phyloP scores from a whole-genome alignment of 192 early-diverging fungal genomes.

The Backusella macrospora region DNA sequence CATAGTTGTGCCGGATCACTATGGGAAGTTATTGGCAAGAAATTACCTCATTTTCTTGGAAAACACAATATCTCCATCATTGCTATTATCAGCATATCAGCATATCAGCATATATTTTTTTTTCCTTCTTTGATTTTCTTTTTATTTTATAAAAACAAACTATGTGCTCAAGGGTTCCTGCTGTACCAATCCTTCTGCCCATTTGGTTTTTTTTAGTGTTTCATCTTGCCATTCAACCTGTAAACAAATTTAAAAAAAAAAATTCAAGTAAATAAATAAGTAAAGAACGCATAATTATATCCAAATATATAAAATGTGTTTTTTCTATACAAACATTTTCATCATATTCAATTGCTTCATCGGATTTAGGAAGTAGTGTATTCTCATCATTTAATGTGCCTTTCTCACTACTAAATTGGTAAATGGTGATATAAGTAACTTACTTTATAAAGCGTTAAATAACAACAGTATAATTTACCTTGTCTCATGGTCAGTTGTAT shows the following conservation, averaged over 20 bases:
- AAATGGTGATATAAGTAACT: background rate
- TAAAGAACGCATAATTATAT: background rate
- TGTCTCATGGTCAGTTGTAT: constrained; percentile 45
- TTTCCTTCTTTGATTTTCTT: background rate
- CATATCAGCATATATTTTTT: no score
- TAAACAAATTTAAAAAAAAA: background rate
- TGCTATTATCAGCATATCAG: background rate
- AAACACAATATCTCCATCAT: no score
- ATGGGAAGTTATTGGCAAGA: no score
- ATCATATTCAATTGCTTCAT: background rate
- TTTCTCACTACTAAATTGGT: background rate
- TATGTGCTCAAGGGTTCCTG: background rate
- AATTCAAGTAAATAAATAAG: background rate
- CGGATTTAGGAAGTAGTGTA: background rate
- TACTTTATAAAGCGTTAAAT: background rate
- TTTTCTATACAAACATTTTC: background rate
- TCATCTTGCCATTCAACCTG: constrained; percentile 3
- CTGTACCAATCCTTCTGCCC: background rate
- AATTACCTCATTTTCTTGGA: no score
- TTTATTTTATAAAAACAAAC: background rate
- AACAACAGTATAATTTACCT: background rate
- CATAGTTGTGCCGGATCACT: no score
- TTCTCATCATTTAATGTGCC: background rate
- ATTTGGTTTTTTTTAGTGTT: background rate
- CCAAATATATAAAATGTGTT: background rate